These are phyloP conservation scores for Solanum chiquidenum DNA, from an alignment of 257 asterid genomes.

Conservation along the genomic window DNA sequence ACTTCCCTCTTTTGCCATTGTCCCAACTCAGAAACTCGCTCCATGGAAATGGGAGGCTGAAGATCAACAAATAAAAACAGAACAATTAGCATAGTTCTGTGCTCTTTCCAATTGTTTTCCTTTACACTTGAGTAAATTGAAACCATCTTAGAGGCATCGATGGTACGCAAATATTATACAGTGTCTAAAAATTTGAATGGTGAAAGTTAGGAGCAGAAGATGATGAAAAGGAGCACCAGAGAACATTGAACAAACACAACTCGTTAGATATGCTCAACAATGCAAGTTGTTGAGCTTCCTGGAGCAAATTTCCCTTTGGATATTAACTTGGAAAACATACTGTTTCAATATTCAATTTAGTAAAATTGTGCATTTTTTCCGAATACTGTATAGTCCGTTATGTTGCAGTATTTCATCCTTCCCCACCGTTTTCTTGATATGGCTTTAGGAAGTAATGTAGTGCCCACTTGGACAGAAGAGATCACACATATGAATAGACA, in stretches of 20 bases:
- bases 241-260: background rate
- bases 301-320: background rate
- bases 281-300: background rate
- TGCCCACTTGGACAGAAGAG: background rate
- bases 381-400: background rate
- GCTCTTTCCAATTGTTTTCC: background rate
- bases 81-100: background rate
- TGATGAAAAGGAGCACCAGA: background rate
- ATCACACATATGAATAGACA: background rate
- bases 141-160: background rate
- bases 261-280: background rate
- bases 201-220: background rate
- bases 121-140: background rate
- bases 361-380: background rate
- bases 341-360: background rate
- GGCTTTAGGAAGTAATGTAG: background rate
- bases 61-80: background rate
- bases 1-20: conserved; percentile 54
- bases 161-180: background rate
- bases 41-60: conserved; percentile 71
- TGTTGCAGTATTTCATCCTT: background rate
- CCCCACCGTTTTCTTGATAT: background rate
- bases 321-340: background rate
- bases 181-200: background rate
- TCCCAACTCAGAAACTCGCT: conserved; percentile 58